A percentile compares a stretch with the other conserved stretches of the same genome.
Evolutionary conservation across 768 basidiomycete genomes (phyloP).

Genomic region (Termitomyces sp.): DNA sequence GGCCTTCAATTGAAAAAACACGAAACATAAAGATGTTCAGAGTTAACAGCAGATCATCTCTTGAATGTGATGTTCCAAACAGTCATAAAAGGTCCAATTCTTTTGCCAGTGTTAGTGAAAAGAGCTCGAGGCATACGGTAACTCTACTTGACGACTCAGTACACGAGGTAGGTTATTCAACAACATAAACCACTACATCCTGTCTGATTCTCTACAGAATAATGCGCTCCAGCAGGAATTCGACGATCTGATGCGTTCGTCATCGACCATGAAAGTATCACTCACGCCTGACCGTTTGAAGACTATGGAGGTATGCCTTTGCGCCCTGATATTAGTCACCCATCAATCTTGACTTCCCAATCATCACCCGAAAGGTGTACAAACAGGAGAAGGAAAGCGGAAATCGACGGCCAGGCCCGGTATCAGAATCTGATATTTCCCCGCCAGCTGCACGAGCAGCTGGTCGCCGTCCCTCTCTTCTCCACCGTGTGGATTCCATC

Average conservation of each 20-base stretch:
- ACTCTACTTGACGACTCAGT: constrained; percentile 23
- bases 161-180: constrained; percentile 28
- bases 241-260: constrained; percentile 87
- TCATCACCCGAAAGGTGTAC: constrained; percentile 42
- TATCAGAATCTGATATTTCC: constrained; percentile 29
- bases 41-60: constrained; percentile 30
- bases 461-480: constrained; percentile 39
- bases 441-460: constrained; percentile 25
- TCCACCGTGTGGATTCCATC: constrained; percentile 54
- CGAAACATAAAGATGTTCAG: constrained; percentile 57
- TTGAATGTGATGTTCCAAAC: constrained; percentile 35
- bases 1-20: constrained; percentile 63
- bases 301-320: constrained; percentile 80
- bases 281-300: constrained; percentile 91
- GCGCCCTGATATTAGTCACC: constrained; percentile 25
- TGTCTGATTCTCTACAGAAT: constrained; percentile 36
- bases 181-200: background rate
- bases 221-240: constrained; percentile 70
- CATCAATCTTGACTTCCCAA: constrained; percentile 10
- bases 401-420: constrained; percentile 32
- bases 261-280: constrained; percentile 91
- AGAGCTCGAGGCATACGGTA: constrained; percentile 30
- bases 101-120: constrained; percentile 47
- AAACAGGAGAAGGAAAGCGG: constrained; percentile 66
- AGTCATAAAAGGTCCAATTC: constrained; percentile 56